A percentile compares a stretch with the other conserved stretches of the same genome.
phyloP scores from a whole-genome alignment of 2,329 filamentous ascomycete species.

The Aspergillus sojae region DNA sequence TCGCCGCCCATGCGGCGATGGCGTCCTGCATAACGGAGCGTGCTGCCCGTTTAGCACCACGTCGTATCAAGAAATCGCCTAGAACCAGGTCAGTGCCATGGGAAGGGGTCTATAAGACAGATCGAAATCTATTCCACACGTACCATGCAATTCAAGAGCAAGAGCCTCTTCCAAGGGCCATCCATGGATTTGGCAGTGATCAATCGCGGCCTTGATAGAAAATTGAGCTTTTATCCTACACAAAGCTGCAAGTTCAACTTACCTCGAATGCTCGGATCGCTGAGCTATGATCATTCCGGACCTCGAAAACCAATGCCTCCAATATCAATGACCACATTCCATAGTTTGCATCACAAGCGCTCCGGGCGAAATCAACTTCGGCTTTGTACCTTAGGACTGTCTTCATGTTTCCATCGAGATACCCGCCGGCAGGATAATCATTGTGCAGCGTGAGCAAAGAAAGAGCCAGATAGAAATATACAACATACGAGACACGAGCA shows the following conservation, averaged over 20 bases:
- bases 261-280: constrained; percentile 48
- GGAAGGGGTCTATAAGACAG: neutral
- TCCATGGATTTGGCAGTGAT: constrained; percentile 61
- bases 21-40: constrained; percentile 60
- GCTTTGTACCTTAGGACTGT: constrained; percentile 53
- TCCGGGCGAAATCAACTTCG: constrained; percentile 55
- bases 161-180: constrained; percentile 63
- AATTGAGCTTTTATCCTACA: constrained; percentile 1
- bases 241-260: constrained; percentile 11
- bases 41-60: constrained; percentile 61
- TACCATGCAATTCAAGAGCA: constrained; percentile 61
- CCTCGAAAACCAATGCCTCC: constrained; percentile 58
- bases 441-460: constrained; percentile 47
- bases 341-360: constrained; percentile 62
- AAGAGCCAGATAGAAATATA: constrained; percentile 51
- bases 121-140: constrained; percentile 6
- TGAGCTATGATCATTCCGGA: constrained; percentile 46
- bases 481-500: constrained; percentile 44
- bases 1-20: constrained; percentile 60
- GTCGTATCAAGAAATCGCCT: constrained; percentile 58
- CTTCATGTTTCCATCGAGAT: constrained; percentile 52
- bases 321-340: constrained; percentile 60
- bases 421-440: constrained; percentile 45
- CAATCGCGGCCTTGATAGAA: constrained; percentile 56
- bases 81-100: constrained; percentile 6